Evolutionary conservation across 169 alveolate genomes (phyloP).

Genomic region (Cyclospora cayetanensis): DNA sequence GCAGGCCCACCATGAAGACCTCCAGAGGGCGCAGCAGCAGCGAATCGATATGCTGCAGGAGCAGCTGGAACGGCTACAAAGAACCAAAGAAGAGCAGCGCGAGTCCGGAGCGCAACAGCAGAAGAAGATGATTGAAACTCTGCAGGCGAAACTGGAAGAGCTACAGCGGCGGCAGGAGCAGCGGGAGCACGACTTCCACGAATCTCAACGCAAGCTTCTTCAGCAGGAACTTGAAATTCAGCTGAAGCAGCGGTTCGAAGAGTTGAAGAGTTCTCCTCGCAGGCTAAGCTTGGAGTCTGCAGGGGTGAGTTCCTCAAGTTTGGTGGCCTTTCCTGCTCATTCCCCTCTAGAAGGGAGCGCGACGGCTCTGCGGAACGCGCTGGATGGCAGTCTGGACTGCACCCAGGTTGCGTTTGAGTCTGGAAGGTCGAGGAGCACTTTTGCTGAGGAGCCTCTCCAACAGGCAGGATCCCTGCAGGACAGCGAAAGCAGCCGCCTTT

Average conservation of each 20-base stretch:
- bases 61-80: conserved; percentile 42
- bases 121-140: conserved; percentile 26
- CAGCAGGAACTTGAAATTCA: conserved; percentile 50
- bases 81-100: conserved; percentile 40
- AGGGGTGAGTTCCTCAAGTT: background rate
- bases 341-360: background rate
- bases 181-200: conserved; percentile 43
- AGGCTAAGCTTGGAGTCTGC: background rate
- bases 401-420: background rate
- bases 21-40: conserved; percentile 57
- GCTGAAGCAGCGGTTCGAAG: conserved; percentile 31
- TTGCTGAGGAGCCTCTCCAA: background rate
- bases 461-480: conserved; percentile 8
- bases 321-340: background rate
- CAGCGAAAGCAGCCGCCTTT: no score
- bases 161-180: conserved; percentile 46
- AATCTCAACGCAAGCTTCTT: conserved; percentile 37
- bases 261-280: conserved; percentile 23
- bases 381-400: background rate
- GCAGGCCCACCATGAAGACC: conserved; percentile 61
- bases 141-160: conserved; percentile 51
- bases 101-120: conserved; percentile 60
- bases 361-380: background rate
- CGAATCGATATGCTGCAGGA: conserved; percentile 58
- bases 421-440: background rate